phyloP scores from a whole-genome alignment of 2,329 filamentous ascomycete species.

The Talaromyces sp. region DNA sequence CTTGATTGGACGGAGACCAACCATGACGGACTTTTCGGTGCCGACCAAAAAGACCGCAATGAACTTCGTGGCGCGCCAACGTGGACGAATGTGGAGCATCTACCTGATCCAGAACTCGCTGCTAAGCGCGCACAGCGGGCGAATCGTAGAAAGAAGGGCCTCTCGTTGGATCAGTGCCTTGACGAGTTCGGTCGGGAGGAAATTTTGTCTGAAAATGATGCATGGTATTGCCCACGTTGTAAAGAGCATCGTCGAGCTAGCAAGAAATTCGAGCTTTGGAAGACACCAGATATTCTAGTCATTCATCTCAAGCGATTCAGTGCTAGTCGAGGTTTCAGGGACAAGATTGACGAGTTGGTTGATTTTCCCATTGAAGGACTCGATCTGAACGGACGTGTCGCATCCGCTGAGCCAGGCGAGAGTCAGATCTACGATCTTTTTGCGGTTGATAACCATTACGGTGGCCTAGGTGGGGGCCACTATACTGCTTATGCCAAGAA shows the following conservation, averaged over 20 bases:
- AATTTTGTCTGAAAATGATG: constrained; percentile 88
- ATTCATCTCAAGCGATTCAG: constrained; percentile 96
- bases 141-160: constrained; percentile 67
- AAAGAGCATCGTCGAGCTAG: constrained; percentile 88
- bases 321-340: constrained; percentile 72
- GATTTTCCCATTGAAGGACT: constrained; percentile 88
- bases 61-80: constrained; percentile 60
- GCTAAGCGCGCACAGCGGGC: constrained; percentile 61
- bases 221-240: constrained; percentile 95
- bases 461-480: constrained; percentile 87
- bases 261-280: constrained; percentile 98
- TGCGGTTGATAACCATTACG: constrained; percentile 93
- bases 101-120: constrained; percentile 62
- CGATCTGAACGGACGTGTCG: constrained; percentile 75
- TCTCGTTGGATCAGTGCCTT: constrained; percentile 84
- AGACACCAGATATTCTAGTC: constrained; percentile 88
- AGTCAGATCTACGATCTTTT: constrained; percentile 87
- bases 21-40: constrained; percentile 66
- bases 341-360: constrained; percentile 87
- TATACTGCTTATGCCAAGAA: constrained; percentile 95
- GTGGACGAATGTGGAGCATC: constrained; percentile 52
- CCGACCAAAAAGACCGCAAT: constrained; percentile 42
- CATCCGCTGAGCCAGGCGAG: constrained; percentile 76
- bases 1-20: constrained; percentile 77
- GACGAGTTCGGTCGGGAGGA: constrained; percentile 94